These are phyloP conservation scores for Phytopythium sindhum DNA, from an alignment of 352 stramenopile species.

Conservation along the genomic window DNA sequence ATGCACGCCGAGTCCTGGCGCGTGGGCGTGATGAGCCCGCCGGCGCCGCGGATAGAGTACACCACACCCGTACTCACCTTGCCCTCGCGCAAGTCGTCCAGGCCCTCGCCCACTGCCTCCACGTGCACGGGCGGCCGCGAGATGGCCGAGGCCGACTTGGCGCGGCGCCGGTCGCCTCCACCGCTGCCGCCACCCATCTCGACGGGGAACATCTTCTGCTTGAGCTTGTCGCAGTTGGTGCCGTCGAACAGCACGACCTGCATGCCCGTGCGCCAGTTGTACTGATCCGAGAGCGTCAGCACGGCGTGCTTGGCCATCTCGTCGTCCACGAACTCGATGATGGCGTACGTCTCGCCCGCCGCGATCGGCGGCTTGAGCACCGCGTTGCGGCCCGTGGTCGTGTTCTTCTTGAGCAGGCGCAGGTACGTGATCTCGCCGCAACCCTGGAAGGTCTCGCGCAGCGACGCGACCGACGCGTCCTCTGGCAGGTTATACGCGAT, in stretches of 20 bases:
- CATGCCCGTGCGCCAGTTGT: conserved; percentile 86
- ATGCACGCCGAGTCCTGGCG: conserved; percentile 84
- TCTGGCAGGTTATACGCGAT: conserved; percentile 88
- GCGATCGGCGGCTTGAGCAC: conserved; percentile 87
- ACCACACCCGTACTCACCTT: conserved; percentile 86
- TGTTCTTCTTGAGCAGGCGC: conserved; percentile 88
- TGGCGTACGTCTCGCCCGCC: conserved; percentile 83
- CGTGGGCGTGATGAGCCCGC: conserved; percentile 79
- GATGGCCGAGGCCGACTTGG: conserved; percentile 74
- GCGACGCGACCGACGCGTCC: conserved; percentile 77
- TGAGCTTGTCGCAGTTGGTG: conserved; percentile 86
- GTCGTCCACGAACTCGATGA: conserved; percentile 87
- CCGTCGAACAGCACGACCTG: conserved; percentile 88
- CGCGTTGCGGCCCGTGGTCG: conserved; percentile 79
- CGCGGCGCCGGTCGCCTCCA: conserved; percentile 61
- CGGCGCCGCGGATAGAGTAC: conserved; percentile 83
- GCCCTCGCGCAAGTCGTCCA: conserved; percentile 82
- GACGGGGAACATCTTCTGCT: conserved; percentile 89
- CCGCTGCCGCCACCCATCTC: conserved; percentile 38
- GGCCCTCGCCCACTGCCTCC: conserved; percentile 75
- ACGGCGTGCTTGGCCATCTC: conserved; percentile 89
- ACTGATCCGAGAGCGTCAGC: conserved; percentile 82
- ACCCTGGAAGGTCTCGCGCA: conserved; percentile 81
- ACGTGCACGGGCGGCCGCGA: conserved; percentile 72
- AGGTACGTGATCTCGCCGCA: conserved; percentile 86